Percentiles rank a stretch among this genome's conserved stretches.
phyloP scores from a whole-genome alignment of 192 early-diverging fungal genomes.

The Coemansia sp. region DNA sequence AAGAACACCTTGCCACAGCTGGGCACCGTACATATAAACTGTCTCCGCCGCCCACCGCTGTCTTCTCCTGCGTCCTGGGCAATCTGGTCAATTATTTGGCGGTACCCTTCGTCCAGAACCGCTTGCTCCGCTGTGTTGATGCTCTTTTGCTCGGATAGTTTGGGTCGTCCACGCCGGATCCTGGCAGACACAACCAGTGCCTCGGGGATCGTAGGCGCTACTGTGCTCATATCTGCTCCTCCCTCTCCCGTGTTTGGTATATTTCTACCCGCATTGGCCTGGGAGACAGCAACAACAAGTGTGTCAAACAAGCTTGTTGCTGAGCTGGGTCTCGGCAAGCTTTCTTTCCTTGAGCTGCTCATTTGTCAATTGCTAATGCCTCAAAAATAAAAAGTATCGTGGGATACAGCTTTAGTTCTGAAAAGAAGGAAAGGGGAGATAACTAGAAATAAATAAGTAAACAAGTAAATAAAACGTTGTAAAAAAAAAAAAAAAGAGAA shows the following conservation, averaged over 20 bases:
- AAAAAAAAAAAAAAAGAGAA: neutral
- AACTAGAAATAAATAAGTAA: neutral
- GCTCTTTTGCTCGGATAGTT: constrained; percentile 24
- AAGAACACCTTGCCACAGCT: constrained; percentile 67
- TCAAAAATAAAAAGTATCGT: too few relatives aligned
- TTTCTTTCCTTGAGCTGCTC: neutral
- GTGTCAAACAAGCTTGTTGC: constrained; percentile 23
- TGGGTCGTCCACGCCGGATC: constrained; percentile 51
- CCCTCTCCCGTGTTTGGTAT: neutral
- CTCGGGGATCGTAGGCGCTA: constrained; percentile 47
- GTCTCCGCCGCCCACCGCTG: constrained; percentile 39
- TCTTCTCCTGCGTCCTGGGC: constrained; percentile 51
- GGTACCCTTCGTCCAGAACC: constrained; percentile 32
- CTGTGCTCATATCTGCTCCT: constrained; percentile 14
- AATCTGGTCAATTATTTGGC: constrained; percentile 43
- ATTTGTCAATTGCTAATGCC: neutral
- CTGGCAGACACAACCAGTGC: constrained; percentile 43
- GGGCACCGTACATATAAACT: constrained; percentile 53
- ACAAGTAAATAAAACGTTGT: neutral
- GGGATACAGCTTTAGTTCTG: neutral
- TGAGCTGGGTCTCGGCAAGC: neutral
- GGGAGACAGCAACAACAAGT: constrained; percentile 31
- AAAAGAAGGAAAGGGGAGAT: neutral
- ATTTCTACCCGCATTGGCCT: constrained; percentile 18
- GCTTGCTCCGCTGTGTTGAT: constrained; percentile 20